Base-by-base conservation (phyloP, 179 eudicot genomes). In the Sideroxylon spinosum region DNA sequence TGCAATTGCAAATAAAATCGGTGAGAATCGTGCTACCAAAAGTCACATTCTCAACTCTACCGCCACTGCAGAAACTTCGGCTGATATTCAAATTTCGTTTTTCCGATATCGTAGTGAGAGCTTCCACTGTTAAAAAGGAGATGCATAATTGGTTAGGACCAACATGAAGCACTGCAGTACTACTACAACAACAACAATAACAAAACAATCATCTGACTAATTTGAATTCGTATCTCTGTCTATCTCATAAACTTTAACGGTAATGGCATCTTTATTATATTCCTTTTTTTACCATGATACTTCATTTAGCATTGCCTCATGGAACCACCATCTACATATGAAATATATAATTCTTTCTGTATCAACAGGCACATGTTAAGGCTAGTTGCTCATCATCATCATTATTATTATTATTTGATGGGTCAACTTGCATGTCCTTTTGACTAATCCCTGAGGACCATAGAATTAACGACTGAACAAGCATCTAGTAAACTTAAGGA, bases 1-100 rank as follows among this genome's bases (percentile, higher is more conserved):
- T 74, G 75, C 90, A 87, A 78, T 82, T 65, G 78, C 90, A 87
- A 32, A 78, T 79, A 44, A 87, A 80, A 14, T 81, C 81, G 84
- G 80, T 87, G 32, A 81, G 59, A 25, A 55, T 22, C 4, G 32
- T 67, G 23, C 0, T 0, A 17, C n/a, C 46, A 23, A 77, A 8
- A 52, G 56, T 52, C 37, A 10, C 46, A 68, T 79, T 78, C 74
- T 81, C 23, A n/a, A n/a, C 63, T 16, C n/a, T 7, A 19, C 23
- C 82, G 1, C 76, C 68, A 20, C 13, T 80, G 84, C 90, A 87
- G 32, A 87, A 78, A 29, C 37, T 79, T 80, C 61, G 81, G 64
- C 64, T 72, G 28, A 87, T 57, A 10, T 56, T 72, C 88, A 86
- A 85, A 14, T 79, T 13, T 13, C 49, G 75, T 69, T 87, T 87